Conservation (phyloP, 1,139 yeast species). For the Yamadazyma blattariae region DNA sequence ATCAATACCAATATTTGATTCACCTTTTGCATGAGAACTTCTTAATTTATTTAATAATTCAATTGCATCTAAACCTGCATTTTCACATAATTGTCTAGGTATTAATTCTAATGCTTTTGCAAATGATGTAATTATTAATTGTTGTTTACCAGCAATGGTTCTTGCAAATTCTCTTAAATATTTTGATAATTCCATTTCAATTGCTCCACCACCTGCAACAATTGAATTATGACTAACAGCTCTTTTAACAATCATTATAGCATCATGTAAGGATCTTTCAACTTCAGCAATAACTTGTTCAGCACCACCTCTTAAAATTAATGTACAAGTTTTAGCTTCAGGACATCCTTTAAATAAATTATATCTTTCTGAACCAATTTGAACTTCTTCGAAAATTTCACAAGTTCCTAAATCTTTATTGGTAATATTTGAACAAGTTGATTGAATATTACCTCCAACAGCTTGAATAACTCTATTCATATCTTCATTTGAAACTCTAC, state of each 20-base stretch:
- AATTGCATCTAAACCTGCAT: slow-evolving; percentile 96
- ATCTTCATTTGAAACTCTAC: slow-evolving; percentile 86
- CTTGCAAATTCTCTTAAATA: slow-evolving; percentile 83
- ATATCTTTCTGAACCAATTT: slow-evolving; percentile 93
- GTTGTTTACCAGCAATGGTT: slow-evolving; percentile 93
- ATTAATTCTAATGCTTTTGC: slow-evolving; percentile 94
- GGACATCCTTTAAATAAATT: slow-evolving; percentile 93
- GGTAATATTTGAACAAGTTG: slow-evolving; percentile 80
- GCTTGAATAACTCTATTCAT: slow-evolving; percentile 91
- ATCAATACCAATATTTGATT: slow-evolving; percentile 88
- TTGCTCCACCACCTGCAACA: slow-evolving; percentile 99
- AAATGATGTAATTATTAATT: slow-evolving; percentile 83
- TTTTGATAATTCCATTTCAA: slow-evolving; percentile 94
- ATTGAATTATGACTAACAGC: slow-evolving; percentile 83
- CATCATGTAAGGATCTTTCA: slow-evolving; percentile 95
- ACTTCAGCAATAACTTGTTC: slow-evolving; percentile 98
- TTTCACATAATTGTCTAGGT: slow-evolving; percentile 96
- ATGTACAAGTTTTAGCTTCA: slow-evolving; percentile 87
- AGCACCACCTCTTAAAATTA: slow-evolving; percentile 94
- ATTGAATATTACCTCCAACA: slow-evolving; percentile 89
- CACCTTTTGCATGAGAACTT: slow-evolving; percentile 93
- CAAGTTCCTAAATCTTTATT: slow-evolving; percentile 80
- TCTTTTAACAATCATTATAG: slow-evolving; percentile 96
- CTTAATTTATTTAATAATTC: slow-evolving; percentile 87
- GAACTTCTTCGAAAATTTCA: slow-evolving; percentile 82